Evolutionary conservation across 495 filamentous ascomycete species (phyloP).

Genomic region (Symbiotaphrina buchneri): DNA sequence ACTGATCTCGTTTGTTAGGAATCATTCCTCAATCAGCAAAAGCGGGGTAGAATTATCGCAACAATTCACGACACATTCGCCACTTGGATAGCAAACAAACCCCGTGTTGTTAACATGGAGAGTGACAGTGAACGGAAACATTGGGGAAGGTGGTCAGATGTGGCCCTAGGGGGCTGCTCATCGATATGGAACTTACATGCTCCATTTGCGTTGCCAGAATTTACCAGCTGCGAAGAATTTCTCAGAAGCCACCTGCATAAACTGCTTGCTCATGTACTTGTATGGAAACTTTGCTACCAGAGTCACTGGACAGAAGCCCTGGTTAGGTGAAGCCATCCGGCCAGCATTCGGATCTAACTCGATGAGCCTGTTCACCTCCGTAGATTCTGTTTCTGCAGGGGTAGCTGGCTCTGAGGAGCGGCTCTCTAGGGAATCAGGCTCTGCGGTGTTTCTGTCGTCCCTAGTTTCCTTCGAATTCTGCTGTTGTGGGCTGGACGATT

Average conservation of each 20-base stretch:
- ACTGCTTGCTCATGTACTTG: constrained; percentile 24
- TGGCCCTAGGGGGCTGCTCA: background rate
- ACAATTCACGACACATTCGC: background rate
- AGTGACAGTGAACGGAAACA: background rate
- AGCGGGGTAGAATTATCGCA: background rate
- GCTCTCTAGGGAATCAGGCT: background rate
- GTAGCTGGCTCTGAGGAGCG: background rate
- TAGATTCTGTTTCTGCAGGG: background rate
- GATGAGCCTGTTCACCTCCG: background rate
- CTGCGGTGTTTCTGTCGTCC: too few species aligned
- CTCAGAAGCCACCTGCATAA: constrained; percentile 23
- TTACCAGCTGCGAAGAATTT: constrained; percentile 31
- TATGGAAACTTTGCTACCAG: constrained; percentile 36
- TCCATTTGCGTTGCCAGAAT: constrained; percentile 40
- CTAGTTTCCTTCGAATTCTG: too few species aligned
- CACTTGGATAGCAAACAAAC: background rate
- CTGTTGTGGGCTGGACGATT: too few species aligned
- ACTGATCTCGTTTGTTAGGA: constrained; percentile 15
- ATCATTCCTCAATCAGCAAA: background rate
- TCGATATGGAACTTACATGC: constrained; percentile 32
- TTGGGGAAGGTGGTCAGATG: constrained; percentile 1
- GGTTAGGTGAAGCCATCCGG: constrained; percentile 9
- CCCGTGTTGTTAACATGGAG: background rate
- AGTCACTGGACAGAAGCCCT: constrained; percentile 33
- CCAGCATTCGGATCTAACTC: background rate